Base-by-base conservation (phyloP, 371 early-diverging fungal species). In the Batrachochytrium dendrobatidis region DNA sequence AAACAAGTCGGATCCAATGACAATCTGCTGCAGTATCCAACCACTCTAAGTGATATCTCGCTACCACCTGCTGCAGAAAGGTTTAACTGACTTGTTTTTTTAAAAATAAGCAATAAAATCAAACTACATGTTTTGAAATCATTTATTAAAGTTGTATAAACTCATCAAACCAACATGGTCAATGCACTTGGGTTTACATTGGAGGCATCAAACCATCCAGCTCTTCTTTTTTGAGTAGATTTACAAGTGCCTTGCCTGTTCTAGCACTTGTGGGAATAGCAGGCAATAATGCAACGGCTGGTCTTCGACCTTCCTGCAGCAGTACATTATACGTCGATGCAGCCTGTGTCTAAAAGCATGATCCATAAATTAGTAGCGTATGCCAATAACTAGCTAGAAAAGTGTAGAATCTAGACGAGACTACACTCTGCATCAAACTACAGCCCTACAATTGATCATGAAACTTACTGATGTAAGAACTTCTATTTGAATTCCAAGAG, bases 311-410 rank as follows among this genome's bases (percentile, higher is more conserved):
- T 55, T 80, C 80, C 43, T 61, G 56, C 0, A 70, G 25, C 20
- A 80, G 63, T 39, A 80, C 62, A 59, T 76, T 80, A 63, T 68
- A 80, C 1, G 80, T 77, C 3, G 73, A 61, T 17, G 63, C 70
- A 3, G 80, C 80, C 17, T 73, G 64, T 32, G 69, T 62, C 79
- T 77, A 55, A 10, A 10, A 31, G 33, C 28, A 43, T 22, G 43
- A 7, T 25, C 10, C 22, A 15, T 18, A n/a, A 10, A 17, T 56
- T 7, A 56, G 26, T 17, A 18, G 2, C 7, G 7, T 10, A 3
- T 1, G 15, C 7, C 26, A 34, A 30, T 12, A 5, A 5, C 3
- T 3, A 61, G 46, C 34, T 17, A 4, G 22, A 10, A 5, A 18
- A 22, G 8, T 44, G 25, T 2, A 2, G 8, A 60, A 1, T 7